Evolutionary conservation across 1,284 basidiomycete genomes (phyloP).

Genomic region (Pseudozyma pruni): DNA sequence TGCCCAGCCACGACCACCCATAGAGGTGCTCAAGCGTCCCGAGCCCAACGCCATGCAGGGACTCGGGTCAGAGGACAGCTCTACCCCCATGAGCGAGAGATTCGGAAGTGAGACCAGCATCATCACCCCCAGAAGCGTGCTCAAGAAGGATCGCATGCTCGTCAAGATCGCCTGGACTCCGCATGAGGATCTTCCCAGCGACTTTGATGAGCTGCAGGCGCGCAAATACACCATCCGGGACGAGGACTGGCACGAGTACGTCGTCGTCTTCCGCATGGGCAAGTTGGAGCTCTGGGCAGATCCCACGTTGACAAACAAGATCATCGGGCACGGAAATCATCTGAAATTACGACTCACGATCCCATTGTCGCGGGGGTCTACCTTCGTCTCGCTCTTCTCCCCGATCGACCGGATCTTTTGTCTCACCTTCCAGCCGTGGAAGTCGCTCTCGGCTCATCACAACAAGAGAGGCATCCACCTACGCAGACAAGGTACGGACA

Average conservation of each 20-base stretch:
- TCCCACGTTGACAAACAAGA: constrained; percentile 68
- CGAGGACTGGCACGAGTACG: constrained; percentile 79
- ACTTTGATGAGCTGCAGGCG: constrained; percentile 78
- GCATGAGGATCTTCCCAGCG: constrained; percentile 71
- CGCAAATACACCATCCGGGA: constrained; percentile 72
- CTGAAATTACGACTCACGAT: constrained; percentile 77
- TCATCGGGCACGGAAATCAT: constrained; percentile 44
- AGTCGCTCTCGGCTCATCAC: constrained; percentile 12
- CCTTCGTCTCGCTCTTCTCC: constrained; percentile 80
- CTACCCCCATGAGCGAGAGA: constrained; percentile 4
- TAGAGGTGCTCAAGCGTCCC: constrained; percentile 56
- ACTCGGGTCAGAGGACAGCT: background rate
- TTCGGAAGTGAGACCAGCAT: constrained; percentile 22
- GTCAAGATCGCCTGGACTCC: constrained; percentile 77
- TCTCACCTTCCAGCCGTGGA: constrained; percentile 71
- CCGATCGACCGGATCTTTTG: constrained; percentile 83
- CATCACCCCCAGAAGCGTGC: constrained; percentile 43
- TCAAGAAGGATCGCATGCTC: constrained; percentile 81
- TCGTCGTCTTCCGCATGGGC: constrained; percentile 81
- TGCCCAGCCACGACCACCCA: constrained; percentile 46
- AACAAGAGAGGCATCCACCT: constrained; percentile 68
- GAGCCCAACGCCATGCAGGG: constrained; percentile 22
- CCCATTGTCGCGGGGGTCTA: constrained; percentile 74
- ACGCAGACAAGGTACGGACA: constrained; percentile 74
- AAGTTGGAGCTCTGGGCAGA: constrained; percentile 81